Base-by-base conservation (phyloP, 2,329 filamentous ascomycete species). In the Cryphonectria radicalis region DNA sequence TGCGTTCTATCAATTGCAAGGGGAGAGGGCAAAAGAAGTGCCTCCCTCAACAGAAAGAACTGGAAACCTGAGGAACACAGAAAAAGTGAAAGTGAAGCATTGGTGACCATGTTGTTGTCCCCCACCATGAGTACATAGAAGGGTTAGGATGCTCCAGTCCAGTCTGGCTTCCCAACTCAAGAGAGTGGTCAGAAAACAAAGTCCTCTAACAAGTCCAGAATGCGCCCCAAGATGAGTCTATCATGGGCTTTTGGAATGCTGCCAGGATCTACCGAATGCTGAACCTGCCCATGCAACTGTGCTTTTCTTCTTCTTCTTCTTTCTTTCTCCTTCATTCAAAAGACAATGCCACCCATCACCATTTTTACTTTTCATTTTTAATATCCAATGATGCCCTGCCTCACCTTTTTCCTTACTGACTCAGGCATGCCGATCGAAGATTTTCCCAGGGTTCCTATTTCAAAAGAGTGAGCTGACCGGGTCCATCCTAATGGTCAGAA, bases 391-490 rank as follows among this genome's bases (percentile, higher is more conserved):
- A n/a, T n/a, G 13, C 14, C 42, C 42, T 17, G 42, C 42, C 42
- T 43, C 42, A 43, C 42, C 14, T 5, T 43, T 43, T 17, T 1
- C 13, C 14, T 32, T 32, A 32, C 32, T 32, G 32, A 7, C 42
- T 68, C 53, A 75, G 17, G 32, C 57, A 37, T 77, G 85, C 25
- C 89, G 83, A 75, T 97, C 92, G 81, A 97, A 94, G 74, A 97
- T 95, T 84, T 97, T 97, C 1, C 94, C 94, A 0, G 94, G 94
- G 76, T 97, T 97, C 77, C 79, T 81, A 71, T 28, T 19, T 5
- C 67, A 28, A 22, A 32, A 65, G 13, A 32, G 68, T 75, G 57
- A 75, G 74, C 37, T 63, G 32, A n/a, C 22, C 14, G 13, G 42
- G 6, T 19, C 1, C 19, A 28, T 10, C 19, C 46, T 46, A 2